Base-by-base conservation (phyloP, 306 rosid species). In the Pterocarpus macrocarpus region DNA sequence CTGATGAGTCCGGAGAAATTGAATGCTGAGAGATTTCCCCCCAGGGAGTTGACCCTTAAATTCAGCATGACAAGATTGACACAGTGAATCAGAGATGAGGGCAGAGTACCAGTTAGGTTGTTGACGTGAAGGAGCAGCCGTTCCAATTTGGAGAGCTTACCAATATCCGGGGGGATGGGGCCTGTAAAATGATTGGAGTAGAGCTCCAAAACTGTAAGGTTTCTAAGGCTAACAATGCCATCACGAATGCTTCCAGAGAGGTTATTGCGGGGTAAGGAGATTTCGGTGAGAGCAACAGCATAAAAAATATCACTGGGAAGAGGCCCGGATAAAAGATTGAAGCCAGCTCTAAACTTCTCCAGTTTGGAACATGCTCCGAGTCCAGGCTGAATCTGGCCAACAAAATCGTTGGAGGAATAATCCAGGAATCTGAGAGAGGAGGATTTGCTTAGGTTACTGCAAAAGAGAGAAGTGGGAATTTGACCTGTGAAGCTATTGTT, bases 261-360 rank as follows among this genome's bases (percentile, higher is more conserved):
- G 22, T 15, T 68, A 85, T 95, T 95, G 30, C 71, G 72, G 13
- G 95, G 94, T 53, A 95, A 39, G 35, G 97, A 95, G 11, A 95
- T 58, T 76, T 84, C 90, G 36, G 45, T 71, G 14, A 95, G 92
- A 4, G 88, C 59, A 77, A 67, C 80, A 41, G 74, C 85, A 72
- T 71, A 45, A 81, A 53, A 91, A 67, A 95, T 62, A 81, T 93
- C 98, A 70, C 13, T 69, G 0, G 99, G 99, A 49, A 95, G 75
- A 71, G 64, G 55, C 17, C 97, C 98, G 0, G 83, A 10, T 4
- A 95, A 89, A 41, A 32, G 1, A 81, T 95, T 95, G 85, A 88
- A 90, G 66, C 98, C 94, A 14, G 99, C 99, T 22, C 89, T 80
- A 78, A 95, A 90, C 8, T 68, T 77, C 83, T 86, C 90, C 41